These are phyloP conservation scores for Monosporozyma aerobia DNA, from an alignment of 805 yeast species.

Conservation along the genomic window DNA sequence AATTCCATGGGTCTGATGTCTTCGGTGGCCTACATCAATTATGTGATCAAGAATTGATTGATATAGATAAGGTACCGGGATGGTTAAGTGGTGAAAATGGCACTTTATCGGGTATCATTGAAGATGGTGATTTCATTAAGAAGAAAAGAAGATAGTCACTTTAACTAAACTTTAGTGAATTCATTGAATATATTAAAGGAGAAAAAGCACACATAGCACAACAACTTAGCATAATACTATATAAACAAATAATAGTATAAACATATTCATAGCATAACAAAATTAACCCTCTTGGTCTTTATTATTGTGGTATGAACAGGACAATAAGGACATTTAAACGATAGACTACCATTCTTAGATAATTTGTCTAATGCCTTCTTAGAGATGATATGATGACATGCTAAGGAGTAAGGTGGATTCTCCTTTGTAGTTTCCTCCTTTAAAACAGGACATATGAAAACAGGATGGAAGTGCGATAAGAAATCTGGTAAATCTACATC, in stretches of 20 bases:
- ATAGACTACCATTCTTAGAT: constrained; percentile 33
- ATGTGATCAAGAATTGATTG: constrained; percentile 39
- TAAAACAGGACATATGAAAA: constrained; percentile 63
- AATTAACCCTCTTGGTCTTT: constrained; percentile 39
- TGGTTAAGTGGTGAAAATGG: constrained; percentile 79
- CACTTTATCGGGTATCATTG: constrained; percentile 37
- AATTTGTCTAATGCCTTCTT: constrained; percentile 43
- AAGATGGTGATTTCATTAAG: constrained; percentile 30
- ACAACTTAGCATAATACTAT: neutral
- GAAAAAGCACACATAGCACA: neutral
- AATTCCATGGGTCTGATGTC: constrained; percentile 57
- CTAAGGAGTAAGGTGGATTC: constrained; percentile 55
- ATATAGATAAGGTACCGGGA: constrained; percentile 53
- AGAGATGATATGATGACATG: constrained; percentile 58
- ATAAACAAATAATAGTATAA: neutral
- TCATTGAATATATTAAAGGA: neutral
- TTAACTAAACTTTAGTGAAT: neutral
- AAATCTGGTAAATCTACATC: constrained; percentile 46
- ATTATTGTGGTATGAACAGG: constrained; percentile 40
- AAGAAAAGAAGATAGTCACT: constrained; percentile 16
- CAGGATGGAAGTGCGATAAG: constrained; percentile 47
- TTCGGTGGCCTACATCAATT: constrained; percentile 74
- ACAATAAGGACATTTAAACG: constrained; percentile 67
- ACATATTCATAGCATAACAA: constrained; percentile 23
- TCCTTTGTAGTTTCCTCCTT: constrained; percentile 54